phyloP scores from a whole-genome alignment of 257 asterid species.

The Solanum verrucosum region DNA sequence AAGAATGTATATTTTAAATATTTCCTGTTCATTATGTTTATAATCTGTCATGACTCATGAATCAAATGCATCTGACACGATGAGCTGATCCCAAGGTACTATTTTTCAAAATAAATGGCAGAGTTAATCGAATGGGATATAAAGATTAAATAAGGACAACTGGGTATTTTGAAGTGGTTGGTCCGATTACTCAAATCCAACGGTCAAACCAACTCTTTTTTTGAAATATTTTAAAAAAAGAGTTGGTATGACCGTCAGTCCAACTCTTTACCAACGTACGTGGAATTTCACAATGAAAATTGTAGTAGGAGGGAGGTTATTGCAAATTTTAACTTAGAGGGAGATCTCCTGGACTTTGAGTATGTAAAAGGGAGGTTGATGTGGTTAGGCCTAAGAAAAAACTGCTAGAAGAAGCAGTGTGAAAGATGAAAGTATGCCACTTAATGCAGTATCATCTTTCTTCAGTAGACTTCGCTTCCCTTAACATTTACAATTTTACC shows the following conservation, averaged over 20 bases:
- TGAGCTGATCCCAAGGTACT: background rate
- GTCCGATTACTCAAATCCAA: background rate
- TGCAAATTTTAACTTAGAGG: background rate
- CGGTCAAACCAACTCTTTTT: background rate
- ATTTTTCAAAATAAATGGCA: background rate
- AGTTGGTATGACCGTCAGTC: background rate
- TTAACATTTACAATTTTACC: background rate
- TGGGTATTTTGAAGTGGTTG: background rate
- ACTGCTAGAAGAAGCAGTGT: background rate
- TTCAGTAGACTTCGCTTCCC: background rate
- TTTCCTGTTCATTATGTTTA: background rate
- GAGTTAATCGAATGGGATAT: background rate
- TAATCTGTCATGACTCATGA: background rate
- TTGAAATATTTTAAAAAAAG: background rate
- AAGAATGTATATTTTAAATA: background rate
- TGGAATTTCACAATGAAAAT: background rate
- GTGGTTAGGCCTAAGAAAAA: background rate
- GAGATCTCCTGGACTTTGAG: background rate
- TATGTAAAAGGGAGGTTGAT: background rate
- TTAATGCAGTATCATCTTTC: background rate
- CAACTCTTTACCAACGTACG: background rate
- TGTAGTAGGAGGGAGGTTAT: background rate
- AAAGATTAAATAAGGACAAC: background rate
- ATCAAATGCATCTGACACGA: background rate
- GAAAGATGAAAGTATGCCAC: background rate